Percentiles rank a stretch among this genome's conserved stretches.
Evolutionary conservation across 2,329 filamentous ascomycete species (phyloP).

Genomic region (Aplosporella prunicola): DNA sequence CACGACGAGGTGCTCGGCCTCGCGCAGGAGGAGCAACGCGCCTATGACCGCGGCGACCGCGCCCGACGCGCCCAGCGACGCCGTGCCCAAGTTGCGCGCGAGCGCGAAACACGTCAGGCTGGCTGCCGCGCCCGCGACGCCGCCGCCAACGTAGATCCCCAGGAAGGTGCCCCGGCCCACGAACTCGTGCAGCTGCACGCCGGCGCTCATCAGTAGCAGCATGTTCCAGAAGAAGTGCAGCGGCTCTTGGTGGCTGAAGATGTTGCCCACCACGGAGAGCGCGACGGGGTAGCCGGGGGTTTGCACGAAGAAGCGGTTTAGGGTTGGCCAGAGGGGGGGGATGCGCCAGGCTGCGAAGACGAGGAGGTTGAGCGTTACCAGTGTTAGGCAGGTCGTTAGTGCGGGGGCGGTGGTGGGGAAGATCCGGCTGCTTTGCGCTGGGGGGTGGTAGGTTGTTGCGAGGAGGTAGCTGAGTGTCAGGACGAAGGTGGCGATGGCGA

Average conservation of each 20-base stretch:
- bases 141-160: conserved; percentile 25
- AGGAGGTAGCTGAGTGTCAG: conserved; percentile 19
- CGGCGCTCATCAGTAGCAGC: conserved; percentile 55
- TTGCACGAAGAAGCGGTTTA: conserved; percentile 61
- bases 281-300: conserved; percentile 56
- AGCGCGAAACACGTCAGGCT: conserved; percentile 21
- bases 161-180: conserved; percentile 27
- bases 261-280: conserved; percentile 50
- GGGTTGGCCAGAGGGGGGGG: conserved; percentile 53
- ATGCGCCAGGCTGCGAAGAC: conserved; percentile 53
- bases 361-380: conserved; percentile 52
- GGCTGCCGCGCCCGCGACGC: conserved; percentile 21
- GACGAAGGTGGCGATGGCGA: conserved; percentile 20
- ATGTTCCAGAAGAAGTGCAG: conserved; percentile 57
- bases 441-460: conserved; percentile 25
- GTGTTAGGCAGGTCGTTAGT: conserved; percentile 42
- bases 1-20: conserved; percentile 21
- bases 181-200: conserved; percentile 35
- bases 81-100: conserved; percentile 17
- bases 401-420: conserved; percentile 25
- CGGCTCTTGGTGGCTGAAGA: conserved; percentile 59
- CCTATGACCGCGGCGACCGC: conserved; percentile 25
- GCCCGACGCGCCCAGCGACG: conserved; percentile 25
- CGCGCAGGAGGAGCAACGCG: conserved; percentile 23
- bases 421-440: conserved; percentile 22